Conservation (phyloP, 169 alveolate species). For the Theileria annulata region DNA sequence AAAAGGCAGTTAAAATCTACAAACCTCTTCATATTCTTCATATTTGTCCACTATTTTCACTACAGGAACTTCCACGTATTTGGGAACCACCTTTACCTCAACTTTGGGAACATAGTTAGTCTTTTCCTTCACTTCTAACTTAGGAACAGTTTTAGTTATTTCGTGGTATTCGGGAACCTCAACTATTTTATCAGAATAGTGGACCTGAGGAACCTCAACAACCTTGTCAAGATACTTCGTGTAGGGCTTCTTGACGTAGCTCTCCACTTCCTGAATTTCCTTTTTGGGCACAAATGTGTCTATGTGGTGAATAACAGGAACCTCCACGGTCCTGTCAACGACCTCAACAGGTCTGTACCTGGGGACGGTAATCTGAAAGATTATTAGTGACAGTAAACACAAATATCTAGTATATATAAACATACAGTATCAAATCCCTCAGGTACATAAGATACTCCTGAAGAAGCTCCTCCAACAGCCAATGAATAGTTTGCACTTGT, state of each 20-base stretch:
- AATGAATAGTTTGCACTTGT: conserved; percentile 65
- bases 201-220: conserved; percentile 76
- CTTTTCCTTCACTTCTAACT: conserved; percentile 72
- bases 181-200: conserved; percentile 70
- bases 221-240: conserved; percentile 74
- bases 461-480: conserved; percentile 67
- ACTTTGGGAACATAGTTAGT: conserved; percentile 73
- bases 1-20: not conserved
- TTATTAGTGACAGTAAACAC: not conserved
- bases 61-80: conserved; percentile 78
- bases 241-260: conserved; percentile 73
- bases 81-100: conserved; percentile 75
- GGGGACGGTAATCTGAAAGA: conserved; percentile 60
- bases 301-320: conserved; percentile 77
- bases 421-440: conserved; percentile 78
- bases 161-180: conserved; percentile 81
- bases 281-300: conserved; percentile 73
- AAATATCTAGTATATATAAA: conserved; percentile 1
- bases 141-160: conserved; percentile 68
- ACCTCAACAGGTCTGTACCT: conserved; percentile 76
- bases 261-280: conserved; percentile 76
- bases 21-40: conserved; percentile 74
- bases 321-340: conserved; percentile 75
- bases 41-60: conserved; percentile 70
- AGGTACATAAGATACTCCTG: conserved; percentile 71